Evolutionary conservation across 2,329 filamentous ascomycete genomes (phyloP), one percentile per base, ranked within the genome.

Genomic region (Tolypocladium paradoxum): DNA sequence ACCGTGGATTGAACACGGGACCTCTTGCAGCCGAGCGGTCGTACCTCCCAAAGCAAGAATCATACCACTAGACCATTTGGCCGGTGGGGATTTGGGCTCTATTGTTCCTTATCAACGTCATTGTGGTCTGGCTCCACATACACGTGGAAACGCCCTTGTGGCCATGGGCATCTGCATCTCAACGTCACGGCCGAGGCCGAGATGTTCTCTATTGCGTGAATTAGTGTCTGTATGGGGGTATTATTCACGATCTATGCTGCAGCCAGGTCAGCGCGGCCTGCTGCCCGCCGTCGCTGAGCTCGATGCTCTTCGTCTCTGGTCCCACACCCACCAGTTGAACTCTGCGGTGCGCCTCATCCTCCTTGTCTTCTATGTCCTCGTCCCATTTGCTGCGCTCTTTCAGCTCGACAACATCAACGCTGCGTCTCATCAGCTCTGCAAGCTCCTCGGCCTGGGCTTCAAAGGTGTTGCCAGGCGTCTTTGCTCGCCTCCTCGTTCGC

Each of bases 381-480:
- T 76, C 74, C 71, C 72, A 74, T 36, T 60, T 63, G 50, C 57
- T 61, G 22, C 71, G 67, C 56, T 75, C 68, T 54, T 68, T 71
- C 18, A 76, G 58, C 62, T 81, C 77, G 3, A 72, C 40, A 59
- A 68, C 71, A 31, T 73, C 65, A 27, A 81, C 59, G 58, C 77
- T 79, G 45, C 72, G 68, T 36, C 71, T 69, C 75, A 81, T 79
- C 54, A 77, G 60, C 18, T 63, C 60, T 0, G 68, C 70, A n/a
- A 82, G 62, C 60, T 77, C 74, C 3, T 59, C 51, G 0, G 78
- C 75, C 61, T 81, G 78, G 1, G 63, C 57, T 38, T 65, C 61
- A 53, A 79, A 76, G 16, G 63, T 74, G 61, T 81, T 75, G 9
- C 67, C 66, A 4, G 38, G 54, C 4, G 54, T 56, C 22, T 54